Evolutionary conservation across 2,329 filamentous ascomycete genomes (phyloP).

Genomic region (Colletotrichum kahawae): DNA sequence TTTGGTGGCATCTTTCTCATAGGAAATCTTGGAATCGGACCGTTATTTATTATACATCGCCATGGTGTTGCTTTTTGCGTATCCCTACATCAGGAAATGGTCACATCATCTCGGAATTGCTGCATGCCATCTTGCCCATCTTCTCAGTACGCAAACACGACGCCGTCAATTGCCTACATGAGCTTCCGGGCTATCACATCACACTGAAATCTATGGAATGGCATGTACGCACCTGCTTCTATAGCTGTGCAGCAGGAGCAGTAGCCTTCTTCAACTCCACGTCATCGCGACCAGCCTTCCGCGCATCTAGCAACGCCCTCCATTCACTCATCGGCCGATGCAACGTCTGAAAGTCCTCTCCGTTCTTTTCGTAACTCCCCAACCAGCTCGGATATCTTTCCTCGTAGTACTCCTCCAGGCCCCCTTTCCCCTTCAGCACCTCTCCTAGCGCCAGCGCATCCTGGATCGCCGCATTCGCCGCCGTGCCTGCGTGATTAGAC

Average conservation of each 20-base stretch:
- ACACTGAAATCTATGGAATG: fast-evolving
- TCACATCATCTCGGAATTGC: not conserved
- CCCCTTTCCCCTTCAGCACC: not conserved
- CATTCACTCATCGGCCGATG: not conserved
- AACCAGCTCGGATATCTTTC: not conserved
- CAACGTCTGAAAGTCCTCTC: not conserved
- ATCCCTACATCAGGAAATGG: fast-evolving
- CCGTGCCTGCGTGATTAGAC: not conserved
- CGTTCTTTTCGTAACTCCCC: not conserved
- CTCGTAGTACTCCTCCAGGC: not conserved
- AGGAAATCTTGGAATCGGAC: too few relatives aligned
- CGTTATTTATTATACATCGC: not conserved
- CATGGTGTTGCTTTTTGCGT: fast-evolving
- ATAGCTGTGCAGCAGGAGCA: not conserved
- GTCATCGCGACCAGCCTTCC: not conserved
- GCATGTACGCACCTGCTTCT: not conserved
- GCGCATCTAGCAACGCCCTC: not conserved
- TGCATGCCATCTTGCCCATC: too few relatives aligned
- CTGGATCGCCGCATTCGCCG: not conserved
- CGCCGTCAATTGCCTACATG: too few relatives aligned
- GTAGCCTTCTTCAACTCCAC: not conserved
- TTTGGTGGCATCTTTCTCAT: too few relatives aligned
- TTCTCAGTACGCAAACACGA: too few relatives aligned
- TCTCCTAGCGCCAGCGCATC: not conserved
- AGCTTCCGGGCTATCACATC: too few relatives aligned